Evolutionary conservation across 768 basidiomycete genomes (phyloP).

Genomic region (Tubosaeta sp.): DNA sequence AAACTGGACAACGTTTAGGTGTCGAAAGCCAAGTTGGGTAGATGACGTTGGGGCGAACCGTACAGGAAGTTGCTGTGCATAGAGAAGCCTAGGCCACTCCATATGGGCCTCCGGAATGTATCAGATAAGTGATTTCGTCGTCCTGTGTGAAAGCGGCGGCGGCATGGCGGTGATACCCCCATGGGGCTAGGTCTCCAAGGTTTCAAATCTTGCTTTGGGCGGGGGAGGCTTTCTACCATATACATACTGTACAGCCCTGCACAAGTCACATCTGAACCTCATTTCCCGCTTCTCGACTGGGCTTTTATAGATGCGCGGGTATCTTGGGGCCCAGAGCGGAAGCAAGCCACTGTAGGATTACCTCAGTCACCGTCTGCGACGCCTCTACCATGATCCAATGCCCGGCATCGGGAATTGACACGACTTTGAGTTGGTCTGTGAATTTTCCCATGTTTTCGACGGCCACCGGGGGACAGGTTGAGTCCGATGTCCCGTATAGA

Average conservation of each 20-base stretch:
- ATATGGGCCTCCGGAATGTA: neutral
- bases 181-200: neutral
- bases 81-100: neutral
- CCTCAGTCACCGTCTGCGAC: slow-evolving; percentile 48
- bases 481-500: slow-evolving; percentile 56
- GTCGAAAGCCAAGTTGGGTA: too few species aligned
- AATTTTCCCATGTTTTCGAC: slow-evolving; percentile 47
- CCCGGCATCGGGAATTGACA: slow-evolving; percentile 51
- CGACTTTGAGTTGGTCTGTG: slow-evolving; percentile 45
- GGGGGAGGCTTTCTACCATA: neutral
- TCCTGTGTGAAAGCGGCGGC: neutral
- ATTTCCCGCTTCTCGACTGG: neutral
- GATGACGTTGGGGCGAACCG: too few species aligned
- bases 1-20: neutral
- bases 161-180: neutral
- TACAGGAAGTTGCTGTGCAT: too few species aligned
- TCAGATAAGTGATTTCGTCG: neutral
- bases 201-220: neutral
- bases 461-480: slow-evolving; percentile 38
- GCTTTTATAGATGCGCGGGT: slow-evolving; percentile 5
- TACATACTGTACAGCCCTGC: neutral
- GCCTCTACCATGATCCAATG: slow-evolving; percentile 73
- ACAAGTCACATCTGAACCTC: neutral
- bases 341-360: slow-evolving; percentile 45
- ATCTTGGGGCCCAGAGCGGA: neutral